A percentile compares a stretch with the other conserved stretches of the same genome.
Conservation (phyloP, 192 early-diverging fungal genomes). For the Glomus cerebriforme region DNA sequence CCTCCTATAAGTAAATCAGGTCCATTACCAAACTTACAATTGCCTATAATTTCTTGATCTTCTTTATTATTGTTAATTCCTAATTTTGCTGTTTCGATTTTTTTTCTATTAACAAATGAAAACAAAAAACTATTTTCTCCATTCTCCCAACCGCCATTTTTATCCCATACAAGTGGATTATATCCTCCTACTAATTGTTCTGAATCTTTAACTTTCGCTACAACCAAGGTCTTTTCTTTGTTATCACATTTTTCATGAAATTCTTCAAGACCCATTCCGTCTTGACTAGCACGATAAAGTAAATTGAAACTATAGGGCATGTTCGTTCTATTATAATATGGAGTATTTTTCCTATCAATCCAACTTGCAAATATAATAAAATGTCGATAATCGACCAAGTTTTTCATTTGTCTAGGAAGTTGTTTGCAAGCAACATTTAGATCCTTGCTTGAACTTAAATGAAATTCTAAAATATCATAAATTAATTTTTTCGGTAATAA, state of each 20-base stretch:
- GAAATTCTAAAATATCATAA: background rate
- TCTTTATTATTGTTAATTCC: no score
- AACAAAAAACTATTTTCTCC: no score
- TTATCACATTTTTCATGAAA: background rate
- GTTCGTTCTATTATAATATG: background rate
- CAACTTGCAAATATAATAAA: background rate
- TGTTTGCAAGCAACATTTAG: background rate
- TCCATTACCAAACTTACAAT: no score
- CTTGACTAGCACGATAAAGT: no score
- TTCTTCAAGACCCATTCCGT: background rate
- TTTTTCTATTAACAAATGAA: no score
- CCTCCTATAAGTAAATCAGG: no score
- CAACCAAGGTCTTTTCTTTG: background rate
- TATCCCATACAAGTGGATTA: constrained; percentile 6
- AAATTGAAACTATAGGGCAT: background rate
- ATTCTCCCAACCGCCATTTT: background rate
- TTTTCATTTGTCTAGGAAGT: background rate
- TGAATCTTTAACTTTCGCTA: constrained; percentile 10
- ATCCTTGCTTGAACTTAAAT: background rate
- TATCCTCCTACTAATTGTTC: constrained; percentile 6
- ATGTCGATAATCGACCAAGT: background rate
- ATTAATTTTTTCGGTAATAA: background rate
- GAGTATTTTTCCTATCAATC: background rate
- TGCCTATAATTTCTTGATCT: no score
- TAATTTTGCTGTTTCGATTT: no score